These are phyloP conservation scores for Xylaria sp. DNA, from an alignment of 2,329 filamentous ascomycete species.

Conservation along the genomic window DNA sequence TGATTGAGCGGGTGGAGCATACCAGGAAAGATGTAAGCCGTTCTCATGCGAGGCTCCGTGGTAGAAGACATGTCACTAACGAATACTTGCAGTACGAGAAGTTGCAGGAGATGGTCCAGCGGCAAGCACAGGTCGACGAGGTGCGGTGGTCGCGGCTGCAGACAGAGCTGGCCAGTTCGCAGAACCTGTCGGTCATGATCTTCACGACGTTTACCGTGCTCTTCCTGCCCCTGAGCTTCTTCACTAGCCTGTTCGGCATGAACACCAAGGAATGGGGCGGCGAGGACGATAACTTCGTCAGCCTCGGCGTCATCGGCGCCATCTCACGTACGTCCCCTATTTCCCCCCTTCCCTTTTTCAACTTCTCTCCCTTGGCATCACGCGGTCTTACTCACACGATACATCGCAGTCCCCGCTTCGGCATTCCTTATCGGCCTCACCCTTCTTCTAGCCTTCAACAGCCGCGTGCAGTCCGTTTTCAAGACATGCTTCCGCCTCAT, in stretches of 20 bases:
- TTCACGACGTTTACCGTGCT: conserved; percentile 67
- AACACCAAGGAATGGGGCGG: conserved; percentile 64
- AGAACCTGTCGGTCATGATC: conserved; percentile 66
- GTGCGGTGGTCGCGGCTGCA: conserved; percentile 64
- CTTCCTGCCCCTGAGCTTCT: conserved; percentile 66
- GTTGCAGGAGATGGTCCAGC: conserved; percentile 67
- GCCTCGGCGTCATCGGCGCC: conserved; percentile 48
- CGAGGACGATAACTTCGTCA: conserved; percentile 44
- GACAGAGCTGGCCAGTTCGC: conserved; percentile 63
- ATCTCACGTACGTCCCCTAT: conserved; percentile 44
- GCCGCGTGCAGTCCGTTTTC: conserved; percentile 42
- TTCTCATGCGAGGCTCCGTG: neutral
- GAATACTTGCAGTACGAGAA: conserved; percentile 55
- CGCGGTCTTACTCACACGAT: conserved; percentile 1
- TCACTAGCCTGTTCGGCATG: conserved; percentile 67
- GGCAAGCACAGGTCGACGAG: conserved; percentile 68
- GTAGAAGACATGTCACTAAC: conserved; percentile 6
- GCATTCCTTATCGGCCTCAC: conserved; percentile 52
- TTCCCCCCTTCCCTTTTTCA: conserved; percentile 27
- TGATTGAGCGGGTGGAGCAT: conserved; percentile 59
- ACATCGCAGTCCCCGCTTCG: conserved; percentile 46
- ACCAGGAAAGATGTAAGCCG: conserved; percentile 58
- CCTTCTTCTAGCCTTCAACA: conserved; percentile 60
- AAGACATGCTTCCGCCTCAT: conserved; percentile 28
- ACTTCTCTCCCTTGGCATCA: conserved; percentile 21